Percentiles rank a stretch among this genome's conserved stretches.
These are phyloP conservation scores for Spencermartinsiella europaea DNA, from an alignment of 805 yeast genomes.

Conservation along the genomic window DNA sequence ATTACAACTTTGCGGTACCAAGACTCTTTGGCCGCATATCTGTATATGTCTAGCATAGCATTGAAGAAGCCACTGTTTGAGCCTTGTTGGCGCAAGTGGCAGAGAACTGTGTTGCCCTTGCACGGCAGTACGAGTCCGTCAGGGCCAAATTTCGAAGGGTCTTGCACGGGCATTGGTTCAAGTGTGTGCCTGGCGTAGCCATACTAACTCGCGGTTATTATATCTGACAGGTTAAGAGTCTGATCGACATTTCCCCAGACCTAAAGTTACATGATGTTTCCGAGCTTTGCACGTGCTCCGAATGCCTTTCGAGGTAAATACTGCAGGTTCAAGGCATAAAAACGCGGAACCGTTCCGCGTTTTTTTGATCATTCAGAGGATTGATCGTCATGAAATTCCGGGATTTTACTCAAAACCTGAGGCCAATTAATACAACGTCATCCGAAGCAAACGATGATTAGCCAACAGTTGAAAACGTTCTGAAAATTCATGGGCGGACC, in stretches of 20 bases:
- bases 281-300: not conserved
- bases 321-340: too few relatives aligned
- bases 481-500: too few relatives aligned
- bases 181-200: too few relatives aligned
- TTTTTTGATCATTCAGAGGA: too few relatives aligned
- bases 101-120: constrained; percentile 7
- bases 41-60: not conserved
- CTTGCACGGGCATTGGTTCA: too few relatives aligned
- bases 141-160: not conserved
- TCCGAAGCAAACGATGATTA: too few relatives aligned
- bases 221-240: not conserved
- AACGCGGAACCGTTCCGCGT: too few relatives aligned
- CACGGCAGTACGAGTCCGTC: constrained; percentile 1
- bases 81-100: not conserved
- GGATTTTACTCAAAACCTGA: too few relatives aligned
- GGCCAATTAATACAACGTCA: too few relatives aligned
- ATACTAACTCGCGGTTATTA: not conserved
- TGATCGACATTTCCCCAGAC: not conserved
- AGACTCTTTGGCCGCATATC: constrained; percentile 1
- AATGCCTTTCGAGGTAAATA: not conserved
- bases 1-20: constrained; percentile 7
- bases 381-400: too few relatives aligned
- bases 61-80: not conserved
- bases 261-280: not conserved
- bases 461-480: too few relatives aligned